phyloP scores from a whole-genome alignment of 495 filamentous ascomycete species.

The Penicillium cataractarum region DNA sequence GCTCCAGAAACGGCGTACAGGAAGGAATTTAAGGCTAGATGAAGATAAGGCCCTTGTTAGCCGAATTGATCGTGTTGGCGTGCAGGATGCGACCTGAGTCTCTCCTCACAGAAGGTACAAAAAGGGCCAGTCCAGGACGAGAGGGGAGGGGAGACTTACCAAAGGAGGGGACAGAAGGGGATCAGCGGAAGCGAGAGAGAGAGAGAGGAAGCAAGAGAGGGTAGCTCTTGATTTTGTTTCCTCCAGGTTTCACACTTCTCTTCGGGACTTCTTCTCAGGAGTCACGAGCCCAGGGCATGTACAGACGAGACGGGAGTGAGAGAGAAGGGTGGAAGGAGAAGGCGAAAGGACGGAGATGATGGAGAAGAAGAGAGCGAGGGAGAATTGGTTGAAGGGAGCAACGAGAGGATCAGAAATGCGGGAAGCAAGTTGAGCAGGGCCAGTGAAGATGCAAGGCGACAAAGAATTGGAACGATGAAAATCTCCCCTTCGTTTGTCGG shows the following conservation, averaged over 20 bases:
- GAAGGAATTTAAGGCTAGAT: slow-evolving; percentile 35
- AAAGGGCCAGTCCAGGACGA: slow-evolving; percentile 7
- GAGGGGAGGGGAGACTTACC: slow-evolving; percentile 25
- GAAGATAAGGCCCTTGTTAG: slow-evolving; percentile 22
- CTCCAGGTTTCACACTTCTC: slow-evolving; percentile 7
- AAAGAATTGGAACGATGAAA: slow-evolving; percentile 36
- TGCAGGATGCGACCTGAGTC: background rate
- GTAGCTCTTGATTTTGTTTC: slow-evolving; percentile 17
- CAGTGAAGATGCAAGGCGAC: slow-evolving; percentile 44
- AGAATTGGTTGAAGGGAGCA: slow-evolving; percentile 11
- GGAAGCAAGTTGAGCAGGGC: slow-evolving; percentile 26
- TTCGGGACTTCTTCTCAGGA: slow-evolving; percentile 22
- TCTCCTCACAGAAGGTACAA: slow-evolving; percentile 18
- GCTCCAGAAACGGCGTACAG: slow-evolving; percentile 38
- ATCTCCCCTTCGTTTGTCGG: slow-evolving; percentile 42
- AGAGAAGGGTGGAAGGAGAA: slow-evolving; percentile 35
- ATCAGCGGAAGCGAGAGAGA: slow-evolving; percentile 18
- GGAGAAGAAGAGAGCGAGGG: slow-evolving; percentile 8
- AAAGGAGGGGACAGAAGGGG: slow-evolving; percentile 32
- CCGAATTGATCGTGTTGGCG: background rate
- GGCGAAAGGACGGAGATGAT: slow-evolving; percentile 4
- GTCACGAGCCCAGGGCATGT: slow-evolving; percentile 38
- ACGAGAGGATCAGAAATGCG: slow-evolving; percentile 36
- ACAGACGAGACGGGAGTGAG: slow-evolving; percentile 39
- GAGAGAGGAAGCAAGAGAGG: slow-evolving; percentile 13